Percentiles rank a stretch among this genome's conserved stretches.
Evolutionary conservation across 2,329 filamentous ascomycete species (phyloP).

Genomic region (Dactylellina cionopaga): DNA sequence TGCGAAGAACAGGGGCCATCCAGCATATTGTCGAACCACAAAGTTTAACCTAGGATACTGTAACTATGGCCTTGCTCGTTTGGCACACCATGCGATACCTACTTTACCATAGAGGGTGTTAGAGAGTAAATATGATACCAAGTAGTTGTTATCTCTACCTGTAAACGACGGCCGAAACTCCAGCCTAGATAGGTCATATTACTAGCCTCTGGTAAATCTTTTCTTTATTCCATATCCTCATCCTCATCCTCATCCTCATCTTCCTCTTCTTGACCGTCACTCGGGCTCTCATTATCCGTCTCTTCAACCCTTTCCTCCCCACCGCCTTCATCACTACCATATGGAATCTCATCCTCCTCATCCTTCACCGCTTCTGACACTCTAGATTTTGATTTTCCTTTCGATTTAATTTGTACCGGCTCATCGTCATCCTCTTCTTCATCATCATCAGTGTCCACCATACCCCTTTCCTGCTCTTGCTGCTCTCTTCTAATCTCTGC

Average conservation of each 20-base stretch:
- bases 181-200: too few relatives aligned
- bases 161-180: too few relatives aligned
- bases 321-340: constrained; percentile 10
- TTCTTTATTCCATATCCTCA: constrained; percentile 25
- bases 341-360: constrained; percentile 38
- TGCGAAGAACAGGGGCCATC: too few relatives aligned
- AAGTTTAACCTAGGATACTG: too few relatives aligned
- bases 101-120: too few relatives aligned
- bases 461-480: constrained; percentile 6
- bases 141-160: too few relatives aligned
- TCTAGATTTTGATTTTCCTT: constrained; percentile 4
- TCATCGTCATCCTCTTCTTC: neutral
- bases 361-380: neutral
- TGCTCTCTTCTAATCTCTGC: constrained; percentile 17
- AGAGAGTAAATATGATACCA: too few relatives aligned
- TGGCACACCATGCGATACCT: too few relatives aligned
- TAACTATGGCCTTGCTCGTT: too few relatives aligned
- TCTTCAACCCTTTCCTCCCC: constrained; percentile 17
- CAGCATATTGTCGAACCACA: too few relatives aligned
- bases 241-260: constrained; percentile 20
- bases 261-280: neutral
- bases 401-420: neutral
- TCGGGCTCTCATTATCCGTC: constrained; percentile 3
- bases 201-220: too few relatives aligned
- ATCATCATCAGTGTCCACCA: constrained; percentile 16